phyloP scores from a whole-genome alignment of 805 yeast genomes.

The Yarrowia alimentaria region DNA sequence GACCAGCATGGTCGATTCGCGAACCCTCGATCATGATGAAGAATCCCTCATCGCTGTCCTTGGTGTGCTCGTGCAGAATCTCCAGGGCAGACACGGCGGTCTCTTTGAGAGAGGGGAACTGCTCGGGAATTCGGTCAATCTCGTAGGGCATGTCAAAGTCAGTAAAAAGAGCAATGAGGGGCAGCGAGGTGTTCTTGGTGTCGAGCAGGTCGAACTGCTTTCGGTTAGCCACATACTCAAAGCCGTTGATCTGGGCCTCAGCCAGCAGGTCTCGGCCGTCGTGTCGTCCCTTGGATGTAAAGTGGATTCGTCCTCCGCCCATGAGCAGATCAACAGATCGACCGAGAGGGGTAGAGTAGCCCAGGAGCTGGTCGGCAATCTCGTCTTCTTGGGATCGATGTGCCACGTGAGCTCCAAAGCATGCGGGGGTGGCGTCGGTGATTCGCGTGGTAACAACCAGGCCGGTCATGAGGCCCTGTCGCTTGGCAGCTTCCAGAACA shows the following conservation, averaged over 20 bases:
- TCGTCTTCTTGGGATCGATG: conserved; percentile 74
- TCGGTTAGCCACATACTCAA: conserved; percentile 62
- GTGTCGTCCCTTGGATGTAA: conserved; percentile 64
- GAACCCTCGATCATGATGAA: conserved; percentile 88
- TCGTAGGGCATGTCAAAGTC: conserved; percentile 81
- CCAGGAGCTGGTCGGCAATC: conserved; percentile 85
- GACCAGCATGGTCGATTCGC: conserved; percentile 94
- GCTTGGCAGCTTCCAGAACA: conserved; percentile 79
- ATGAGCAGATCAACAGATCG: conserved; percentile 76
- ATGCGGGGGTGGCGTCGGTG: conserved; percentile 95
- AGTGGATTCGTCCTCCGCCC: conserved; percentile 91
- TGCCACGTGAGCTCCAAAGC: conserved; percentile 78
- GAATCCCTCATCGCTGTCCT: conserved; percentile 76
- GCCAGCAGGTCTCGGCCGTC: conserved; percentile 68
- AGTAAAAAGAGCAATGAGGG: conserved; percentile 74
- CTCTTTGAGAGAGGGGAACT: conserved; percentile 76
- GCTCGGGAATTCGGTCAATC: conserved; percentile 61
- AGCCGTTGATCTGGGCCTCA: conserved; percentile 60
- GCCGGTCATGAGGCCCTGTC: conserved; percentile 79
- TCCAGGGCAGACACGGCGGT: conserved; percentile 71
- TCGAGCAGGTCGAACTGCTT: conserved; percentile 56
- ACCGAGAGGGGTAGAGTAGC: conserved; percentile 70
- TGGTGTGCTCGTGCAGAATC: conserved; percentile 63
- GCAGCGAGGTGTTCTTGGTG: conserved; percentile 67
- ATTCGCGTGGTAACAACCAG: conserved; percentile 88